Conservation (phyloP, 129 eudicot genomes). For the Chrysanthemum seticuspe region DNA sequence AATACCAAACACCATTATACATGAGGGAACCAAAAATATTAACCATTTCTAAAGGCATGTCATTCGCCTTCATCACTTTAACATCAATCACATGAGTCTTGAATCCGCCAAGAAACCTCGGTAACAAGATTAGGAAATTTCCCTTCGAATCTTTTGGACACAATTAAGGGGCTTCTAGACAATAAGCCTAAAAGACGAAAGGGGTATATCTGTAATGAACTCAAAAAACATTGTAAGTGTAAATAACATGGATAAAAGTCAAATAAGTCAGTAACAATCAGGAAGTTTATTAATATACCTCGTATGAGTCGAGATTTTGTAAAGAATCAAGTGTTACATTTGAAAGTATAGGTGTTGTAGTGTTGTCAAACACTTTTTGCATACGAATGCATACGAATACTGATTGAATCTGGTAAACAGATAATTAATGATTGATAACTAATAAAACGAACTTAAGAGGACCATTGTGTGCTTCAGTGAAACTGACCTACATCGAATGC, state of each 20-base stretch:
- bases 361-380: constrained; percentile 51
- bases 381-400: constrained; percentile 24
- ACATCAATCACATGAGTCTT: constrained; percentile 44
- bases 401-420: constrained; percentile 53
- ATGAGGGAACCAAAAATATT: constrained; percentile 8
- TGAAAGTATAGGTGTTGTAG: constrained; percentile 64
- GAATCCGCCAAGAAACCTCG: constrained; percentile 66
- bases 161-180: constrained; percentile 59
- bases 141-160: constrained; percentile 89
- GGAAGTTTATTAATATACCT: constrained; percentile 40
- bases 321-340: constrained; percentile 60
- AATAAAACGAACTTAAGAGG: background rate
- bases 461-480: background rate
- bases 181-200: constrained; percentile 4
- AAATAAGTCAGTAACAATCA: background rate
- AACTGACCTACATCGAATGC: constrained; percentile 46
- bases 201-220: constrained; percentile 57
- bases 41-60: constrained; percentile 75
- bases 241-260: background rate
- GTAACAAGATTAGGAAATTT: constrained; percentile 47
- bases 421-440: constrained; percentile 7
- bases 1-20: too few relatives aligned
- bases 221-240: background rate
- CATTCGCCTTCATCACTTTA: constrained; percentile 49
- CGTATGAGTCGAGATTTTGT: constrained; percentile 50